Evolutionary conservation across 345 rosid genomes (phyloP).

Genomic region (Eucalyptus guilfoylei): DNA sequence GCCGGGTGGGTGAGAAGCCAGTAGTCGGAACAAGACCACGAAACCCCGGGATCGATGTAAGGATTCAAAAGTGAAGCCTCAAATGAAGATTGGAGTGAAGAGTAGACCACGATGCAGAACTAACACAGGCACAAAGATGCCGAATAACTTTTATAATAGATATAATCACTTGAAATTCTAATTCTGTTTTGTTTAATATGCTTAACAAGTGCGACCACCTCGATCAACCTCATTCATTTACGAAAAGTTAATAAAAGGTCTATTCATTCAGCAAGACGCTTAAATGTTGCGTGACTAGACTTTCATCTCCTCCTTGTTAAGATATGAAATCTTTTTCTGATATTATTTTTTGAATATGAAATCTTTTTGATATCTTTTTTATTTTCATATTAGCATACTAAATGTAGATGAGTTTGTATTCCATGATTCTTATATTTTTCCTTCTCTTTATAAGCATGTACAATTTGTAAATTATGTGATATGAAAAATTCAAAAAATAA

Average conservation of each 20-base stretch:
- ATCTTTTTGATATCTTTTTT: too few species aligned
- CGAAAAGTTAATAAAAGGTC: neutral
- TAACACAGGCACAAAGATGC: rapidly evolving
- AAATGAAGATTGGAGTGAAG: neutral
- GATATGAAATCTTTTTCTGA: too few species aligned
- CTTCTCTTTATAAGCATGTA: too few species aligned
- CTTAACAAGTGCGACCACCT: neutral
- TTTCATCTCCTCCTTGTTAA: too few species aligned
- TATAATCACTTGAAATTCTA: neutral
- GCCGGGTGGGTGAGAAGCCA: too few species aligned
- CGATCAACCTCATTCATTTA: neutral
- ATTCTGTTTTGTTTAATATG: rapidly evolving
- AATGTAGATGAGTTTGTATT: too few species aligned
- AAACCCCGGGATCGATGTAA: neutral
- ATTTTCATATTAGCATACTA: too few species aligned
- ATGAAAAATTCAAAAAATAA: too few species aligned
- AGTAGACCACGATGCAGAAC: neutral
- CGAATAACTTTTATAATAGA: neutral
- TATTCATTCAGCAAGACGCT: rapidly evolving
- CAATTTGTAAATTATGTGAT: too few species aligned
- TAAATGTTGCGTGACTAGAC: neutral
- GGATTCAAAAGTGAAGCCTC: neutral
- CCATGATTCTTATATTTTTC: too few species aligned
- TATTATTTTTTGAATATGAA: too few species aligned
- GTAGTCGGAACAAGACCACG: neutral